Percentiles rank a stretch among this genome's conserved stretches.
These are phyloP conservation scores for Coniferiporia weirii DNA, from an alignment of 1,284 basidiomycete species.

Conservation along the genomic window DNA sequence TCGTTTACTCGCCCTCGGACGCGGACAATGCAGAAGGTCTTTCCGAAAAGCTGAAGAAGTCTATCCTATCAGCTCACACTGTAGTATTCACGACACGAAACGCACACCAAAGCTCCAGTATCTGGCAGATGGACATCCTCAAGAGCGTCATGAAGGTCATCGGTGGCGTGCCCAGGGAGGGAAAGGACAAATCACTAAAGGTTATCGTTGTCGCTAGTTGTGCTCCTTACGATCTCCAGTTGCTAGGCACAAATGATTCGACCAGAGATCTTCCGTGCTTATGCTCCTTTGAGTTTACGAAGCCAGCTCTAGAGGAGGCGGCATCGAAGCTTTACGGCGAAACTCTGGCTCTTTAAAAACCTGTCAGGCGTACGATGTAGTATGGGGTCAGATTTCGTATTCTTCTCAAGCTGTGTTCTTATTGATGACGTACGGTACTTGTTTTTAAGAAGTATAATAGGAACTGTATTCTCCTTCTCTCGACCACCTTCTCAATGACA, in stretches of 20 bases:
- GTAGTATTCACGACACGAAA: slow-evolving; percentile 56
- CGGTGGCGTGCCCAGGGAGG: background rate
- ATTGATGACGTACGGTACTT: too few species aligned
- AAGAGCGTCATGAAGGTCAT: slow-evolving; percentile 20
- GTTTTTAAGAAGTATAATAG: too few species aligned
- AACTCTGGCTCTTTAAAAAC: background rate
- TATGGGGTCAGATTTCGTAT: too few species aligned
- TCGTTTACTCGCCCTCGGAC: slow-evolving; percentile 37
- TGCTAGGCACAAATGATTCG: background rate
- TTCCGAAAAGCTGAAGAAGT: slow-evolving; percentile 20
- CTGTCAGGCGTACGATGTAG: too few species aligned
- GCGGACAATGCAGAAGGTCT: slow-evolving; percentile 19
- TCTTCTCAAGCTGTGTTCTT: too few species aligned
- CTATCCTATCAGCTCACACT: slow-evolving; percentile 24
- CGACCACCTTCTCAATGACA: too few species aligned
- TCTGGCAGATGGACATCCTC: slow-evolving; percentile 50
- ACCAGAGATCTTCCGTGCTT: slow-evolving; percentile 28
- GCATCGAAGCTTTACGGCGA: slow-evolving; percentile 43
- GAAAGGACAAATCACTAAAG: slow-evolving; percentile 20
- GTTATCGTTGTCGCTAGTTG: slow-evolving; percentile 53
- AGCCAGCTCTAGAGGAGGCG: slow-evolving; percentile 41
- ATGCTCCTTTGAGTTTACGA: slow-evolving; percentile 55
- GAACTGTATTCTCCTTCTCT: too few species aligned
- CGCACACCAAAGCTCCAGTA: slow-evolving; percentile 37
- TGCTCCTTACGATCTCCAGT: slow-evolving; percentile 62